Percentiles rank a stretch among this genome's conserved stretches.
These are phyloP conservation scores for Rubia yunnanensis DNA, from an alignment of 257 asterid genomes.

Conservation along the genomic window DNA sequence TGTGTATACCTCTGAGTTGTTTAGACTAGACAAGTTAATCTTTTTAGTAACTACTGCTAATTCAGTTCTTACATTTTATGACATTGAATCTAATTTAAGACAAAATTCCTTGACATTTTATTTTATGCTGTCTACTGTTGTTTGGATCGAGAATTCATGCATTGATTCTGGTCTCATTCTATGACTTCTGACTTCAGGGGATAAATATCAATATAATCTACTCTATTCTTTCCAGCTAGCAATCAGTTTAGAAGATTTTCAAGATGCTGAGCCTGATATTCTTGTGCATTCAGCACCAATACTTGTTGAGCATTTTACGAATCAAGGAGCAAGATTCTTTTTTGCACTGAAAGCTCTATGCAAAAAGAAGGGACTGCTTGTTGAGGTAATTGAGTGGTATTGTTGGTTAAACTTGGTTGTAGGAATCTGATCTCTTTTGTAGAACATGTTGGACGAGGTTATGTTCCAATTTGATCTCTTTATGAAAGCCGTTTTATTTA, in stretches of 20 bases:
- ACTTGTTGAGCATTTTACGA: conserved; percentile 38
- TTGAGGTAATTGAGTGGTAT: conserved; percentile 41
- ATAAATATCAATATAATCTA: neutral
- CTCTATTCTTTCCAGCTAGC: conserved; percentile 38
- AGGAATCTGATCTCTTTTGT: neutral
- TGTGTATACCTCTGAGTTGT: neutral
- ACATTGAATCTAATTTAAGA: too few species aligned
- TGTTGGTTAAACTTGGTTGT: neutral
- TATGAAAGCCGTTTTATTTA: too few species aligned
- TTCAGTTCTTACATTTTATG: neutral
- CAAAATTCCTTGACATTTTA: neutral
- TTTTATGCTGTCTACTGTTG: neutral
- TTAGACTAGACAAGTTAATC: neutral
- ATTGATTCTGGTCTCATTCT: neutral
- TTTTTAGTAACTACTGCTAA: neutral
- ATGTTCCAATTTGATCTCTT: neutral
- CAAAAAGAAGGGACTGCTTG: conserved; percentile 65
- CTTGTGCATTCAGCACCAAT: conserved; percentile 58
- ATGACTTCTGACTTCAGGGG: neutral
- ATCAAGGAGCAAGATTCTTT: conserved; percentile 34
- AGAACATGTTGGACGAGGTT: neutral
- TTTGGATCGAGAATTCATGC: neutral
- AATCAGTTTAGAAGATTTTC: conserved; percentile 55
- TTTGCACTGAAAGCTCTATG: conserved; percentile 68
- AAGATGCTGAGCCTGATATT: conserved; percentile 70